Conservation (phyloP, 331 rosid species). For the Malus hybrid region DNA sequence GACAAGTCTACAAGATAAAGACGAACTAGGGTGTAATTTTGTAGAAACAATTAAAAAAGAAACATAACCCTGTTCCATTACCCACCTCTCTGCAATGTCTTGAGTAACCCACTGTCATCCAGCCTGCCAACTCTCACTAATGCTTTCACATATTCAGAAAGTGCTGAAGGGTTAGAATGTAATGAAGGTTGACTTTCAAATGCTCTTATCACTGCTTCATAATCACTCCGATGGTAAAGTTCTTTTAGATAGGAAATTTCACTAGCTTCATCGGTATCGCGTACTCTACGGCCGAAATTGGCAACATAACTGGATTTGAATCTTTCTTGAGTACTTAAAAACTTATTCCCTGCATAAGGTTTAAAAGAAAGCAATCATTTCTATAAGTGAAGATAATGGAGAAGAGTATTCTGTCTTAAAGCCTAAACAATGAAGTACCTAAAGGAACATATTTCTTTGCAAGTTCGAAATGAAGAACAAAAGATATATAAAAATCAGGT, state of each 20-base stretch:
- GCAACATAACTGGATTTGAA: slow-evolving; percentile 68
- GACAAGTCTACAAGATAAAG: not conserved
- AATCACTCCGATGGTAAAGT: slow-evolving; percentile 59
- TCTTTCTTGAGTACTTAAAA: slow-evolving; percentile 40
- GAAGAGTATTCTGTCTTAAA: not conserved
- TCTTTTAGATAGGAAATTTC: slow-evolving; percentile 70
- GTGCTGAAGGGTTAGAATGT: slow-evolving; percentile 56
- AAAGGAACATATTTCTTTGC: not conserved
- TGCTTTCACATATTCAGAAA: slow-evolving; percentile 79
- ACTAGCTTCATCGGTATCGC: slow-evolving; percentile 59
- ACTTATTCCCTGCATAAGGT: slow-evolving; percentile 39
- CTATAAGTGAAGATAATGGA: not conserved
- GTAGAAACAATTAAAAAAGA: not conserved
- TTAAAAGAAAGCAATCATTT: not conserved
- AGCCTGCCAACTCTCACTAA: slow-evolving; percentile 71
- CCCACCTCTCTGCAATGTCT: slow-evolving; percentile 70
- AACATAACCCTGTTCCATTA: slow-evolving; percentile 12
- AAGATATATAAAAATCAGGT: not conserved
- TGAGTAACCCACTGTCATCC: slow-evolving; percentile 73
- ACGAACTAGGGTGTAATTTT: not conserved
- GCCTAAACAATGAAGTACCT: not conserved
- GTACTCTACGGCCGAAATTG: slow-evolving; percentile 51
- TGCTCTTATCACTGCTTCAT: slow-evolving; percentile 68
- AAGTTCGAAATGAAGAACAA: not conserved
- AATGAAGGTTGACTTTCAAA: slow-evolving; percentile 81